A percentile compares a stretch with the other conserved stretches of the same genome.
phyloP scores from a whole-genome alignment of 2,329 filamentous ascomycete species.

The Xylariaceae sp. region DNA sequence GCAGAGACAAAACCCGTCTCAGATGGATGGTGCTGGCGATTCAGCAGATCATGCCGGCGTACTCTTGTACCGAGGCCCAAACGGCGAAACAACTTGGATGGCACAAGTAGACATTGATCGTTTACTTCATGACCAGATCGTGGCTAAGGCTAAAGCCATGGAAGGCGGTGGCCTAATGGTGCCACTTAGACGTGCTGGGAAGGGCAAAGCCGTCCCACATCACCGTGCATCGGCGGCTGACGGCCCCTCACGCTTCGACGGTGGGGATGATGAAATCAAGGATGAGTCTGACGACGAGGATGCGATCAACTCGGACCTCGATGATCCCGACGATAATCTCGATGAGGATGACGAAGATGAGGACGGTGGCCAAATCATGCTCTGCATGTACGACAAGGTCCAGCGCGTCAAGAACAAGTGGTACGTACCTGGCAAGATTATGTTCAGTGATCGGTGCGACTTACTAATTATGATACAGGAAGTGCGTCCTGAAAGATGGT shows the following conservation, averaged over 20 bases:
- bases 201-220: slow-evolving; percentile 38
- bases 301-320: slow-evolving; percentile 97
- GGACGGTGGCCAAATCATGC: slow-evolving; percentile 87
- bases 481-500: slow-evolving; percentile 97
- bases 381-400: slow-evolving; percentile 99
- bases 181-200: slow-evolving; percentile 62
- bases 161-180: slow-evolving; percentile 78
- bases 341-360: slow-evolving; percentile 87
- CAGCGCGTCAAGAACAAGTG: slow-evolving; percentile 99
- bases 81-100: slow-evolving; percentile 58
- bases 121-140: slow-evolving; percentile 69
- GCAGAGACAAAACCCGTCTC: slow-evolving; percentile 50
- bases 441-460: neutral
- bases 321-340: slow-evolving; percentile 86
- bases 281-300: slow-evolving; percentile 77
- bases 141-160: slow-evolving; percentile 66
- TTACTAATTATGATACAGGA: slow-evolving; percentile 56
- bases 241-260: slow-evolving; percentile 60
- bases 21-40: slow-evolving; percentile 76
- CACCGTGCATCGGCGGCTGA: slow-evolving; percentile 25
- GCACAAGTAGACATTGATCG: slow-evolving; percentile 67
- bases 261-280: slow-evolving; percentile 57
- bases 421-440: slow-evolving; percentile 46
- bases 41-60: slow-evolving; percentile 61
- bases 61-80: slow-evolving; percentile 58